Conservation (phyloP, 139 green algal genomes). For the Coelastrella sp. region DNA sequence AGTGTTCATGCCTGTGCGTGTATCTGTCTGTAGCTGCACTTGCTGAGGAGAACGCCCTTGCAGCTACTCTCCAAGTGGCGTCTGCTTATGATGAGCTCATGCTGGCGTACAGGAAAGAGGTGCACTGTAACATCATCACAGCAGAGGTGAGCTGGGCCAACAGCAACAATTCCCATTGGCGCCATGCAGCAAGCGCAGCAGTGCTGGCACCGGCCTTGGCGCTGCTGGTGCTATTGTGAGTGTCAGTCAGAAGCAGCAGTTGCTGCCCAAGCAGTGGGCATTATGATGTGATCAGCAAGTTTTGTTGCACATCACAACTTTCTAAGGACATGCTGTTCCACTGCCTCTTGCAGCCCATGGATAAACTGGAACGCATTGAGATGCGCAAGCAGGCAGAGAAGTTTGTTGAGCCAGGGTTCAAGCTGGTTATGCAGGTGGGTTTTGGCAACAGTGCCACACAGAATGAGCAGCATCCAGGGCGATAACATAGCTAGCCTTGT, state of each 20-base stretch:
- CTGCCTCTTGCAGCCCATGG: constrained; percentile 61
- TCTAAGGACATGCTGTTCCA: not conserved
- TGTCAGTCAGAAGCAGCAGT: not conserved
- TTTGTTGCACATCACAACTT: not conserved
- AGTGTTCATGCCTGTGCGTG: not conserved
- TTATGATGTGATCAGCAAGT: no score
- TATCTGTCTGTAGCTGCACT: constrained; percentile 51
- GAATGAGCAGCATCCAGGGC: not conserved
- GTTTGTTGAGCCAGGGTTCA: constrained; percentile 70
- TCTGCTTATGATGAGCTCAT: constrained; percentile 66
- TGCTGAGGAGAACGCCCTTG: constrained; percentile 70
- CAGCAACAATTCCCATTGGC: no score
- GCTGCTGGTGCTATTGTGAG: not conserved
- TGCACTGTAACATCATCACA: constrained; percentile 72
- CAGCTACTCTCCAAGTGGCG: constrained; percentile 54
- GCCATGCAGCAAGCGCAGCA: not conserved
- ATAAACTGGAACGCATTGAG: constrained; percentile 63
- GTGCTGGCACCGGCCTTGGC: constrained; percentile 20
- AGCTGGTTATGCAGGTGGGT: constrained; percentile 69
- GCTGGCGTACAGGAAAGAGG: constrained; percentile 73
- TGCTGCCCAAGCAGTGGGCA: no score
- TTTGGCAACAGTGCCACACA: not conserved
- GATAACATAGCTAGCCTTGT: no score
- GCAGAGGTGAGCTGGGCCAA: constrained; percentile 50
- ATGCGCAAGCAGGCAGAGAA: constrained; percentile 62